Base-by-base conservation (phyloP, 169 alveolate species). In the Plasmodium relictum region DNA sequence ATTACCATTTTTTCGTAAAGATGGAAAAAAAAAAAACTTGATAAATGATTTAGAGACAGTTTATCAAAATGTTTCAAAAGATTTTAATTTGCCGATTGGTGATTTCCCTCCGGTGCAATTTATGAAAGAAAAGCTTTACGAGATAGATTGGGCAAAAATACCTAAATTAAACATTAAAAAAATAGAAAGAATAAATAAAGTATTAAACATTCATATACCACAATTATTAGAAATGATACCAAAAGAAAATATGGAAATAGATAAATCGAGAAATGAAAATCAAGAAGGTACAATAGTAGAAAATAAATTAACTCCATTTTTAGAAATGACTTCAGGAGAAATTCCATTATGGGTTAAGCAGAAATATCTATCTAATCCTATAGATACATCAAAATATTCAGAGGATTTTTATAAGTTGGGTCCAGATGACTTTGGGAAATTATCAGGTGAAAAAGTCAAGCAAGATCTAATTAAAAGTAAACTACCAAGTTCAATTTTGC, bases 371-470 rank as follows among this genome's bases (percentile, higher is more conserved):
- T 52, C 58, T 6, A 76, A 80, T 41, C 87, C 86, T 54, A 74
- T 58, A 24, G 85, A 85, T 72, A 85, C 88, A 24, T 73, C 88
- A 45, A 87, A 74, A 58, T 87, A 87, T 59, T 73, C 88, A 9
- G 88, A 73, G 56, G 95, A 92, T 73, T 92, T 92, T 54, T 91
- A 88, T 41, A 62, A 63, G 18, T 37, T 92, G 7, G 92, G 92
- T 18, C 93, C 93, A 10, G 76, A 92, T 52, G 66, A 65, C 20
- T 65, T 31, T 71, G 92, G 92, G 3, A 76, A 88, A 65, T 45
- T 92, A 65, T 69, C 90, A 62, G 95, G 95, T 4, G 65, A 88
- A 16, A 92, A 88, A 76, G 95, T 89, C 20, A 92, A 92, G 73
- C 92, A 58, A 7, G 95, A 92, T 31, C 48, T 92, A 22, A 88